Conservation (phyloP, 495 filamentous ascomycete species). For the Daldinia bambusicola region DNA sequence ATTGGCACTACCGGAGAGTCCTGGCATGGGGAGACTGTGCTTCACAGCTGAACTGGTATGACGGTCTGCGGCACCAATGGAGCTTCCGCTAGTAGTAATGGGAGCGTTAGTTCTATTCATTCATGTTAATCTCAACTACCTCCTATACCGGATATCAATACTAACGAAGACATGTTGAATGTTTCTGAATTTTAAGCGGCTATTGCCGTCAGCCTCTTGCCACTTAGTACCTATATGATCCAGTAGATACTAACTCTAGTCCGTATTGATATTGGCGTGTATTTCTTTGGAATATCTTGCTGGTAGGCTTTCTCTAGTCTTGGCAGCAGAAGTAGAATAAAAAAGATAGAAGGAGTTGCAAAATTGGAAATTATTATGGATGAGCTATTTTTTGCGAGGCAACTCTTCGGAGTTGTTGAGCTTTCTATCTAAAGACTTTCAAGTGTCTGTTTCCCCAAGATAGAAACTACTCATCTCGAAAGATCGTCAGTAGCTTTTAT, state of each 20-base stretch:
- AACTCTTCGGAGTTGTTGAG: constrained; percentile 5
- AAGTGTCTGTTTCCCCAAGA: constrained; percentile 29
- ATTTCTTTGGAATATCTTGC: not conserved
- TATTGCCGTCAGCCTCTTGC: no score
- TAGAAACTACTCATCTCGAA: constrained; percentile 15
- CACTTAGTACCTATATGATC: constrained; percentile 1
- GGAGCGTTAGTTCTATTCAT: constrained; percentile 29
- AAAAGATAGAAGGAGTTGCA: not conserved
- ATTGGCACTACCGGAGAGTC: constrained; percentile 50
- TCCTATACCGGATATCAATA: not conserved
- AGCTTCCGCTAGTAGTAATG: constrained; percentile 30
- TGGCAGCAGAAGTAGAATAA: not conserved
- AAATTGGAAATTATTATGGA: not conserved
- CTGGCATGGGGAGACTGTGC: constrained; percentile 49
- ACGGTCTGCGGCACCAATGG: constrained; percentile 24
- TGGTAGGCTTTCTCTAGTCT: not conserved
- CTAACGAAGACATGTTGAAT: constrained; percentile 49
- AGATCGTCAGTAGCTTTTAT: constrained; percentile 36
- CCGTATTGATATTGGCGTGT: constrained; percentile 29
- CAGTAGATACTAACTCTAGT: constrained; percentile 37
- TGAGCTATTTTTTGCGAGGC: constrained; percentile 30
- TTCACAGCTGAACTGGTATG: constrained; percentile 17
- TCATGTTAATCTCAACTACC: constrained; percentile 2
- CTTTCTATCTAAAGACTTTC: constrained; percentile 23
- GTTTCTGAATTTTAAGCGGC: not conserved